phyloP scores from a whole-genome alignment of 805 yeast species.

The Pichia insulana region DNA sequence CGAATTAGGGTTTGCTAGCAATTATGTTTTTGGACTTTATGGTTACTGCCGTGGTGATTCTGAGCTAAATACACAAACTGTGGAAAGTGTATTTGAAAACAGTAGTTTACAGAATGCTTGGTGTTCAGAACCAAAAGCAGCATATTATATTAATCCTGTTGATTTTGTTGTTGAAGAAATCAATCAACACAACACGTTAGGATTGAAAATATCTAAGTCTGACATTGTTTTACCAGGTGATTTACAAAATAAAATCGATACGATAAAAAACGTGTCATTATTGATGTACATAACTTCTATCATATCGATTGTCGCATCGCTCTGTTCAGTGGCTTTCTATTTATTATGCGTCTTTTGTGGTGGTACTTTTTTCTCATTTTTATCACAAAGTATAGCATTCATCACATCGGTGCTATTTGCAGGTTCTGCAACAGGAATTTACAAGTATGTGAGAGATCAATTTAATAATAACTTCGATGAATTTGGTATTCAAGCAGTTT shows the following conservation, averaged over 20 bases:
- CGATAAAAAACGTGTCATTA: constrained; percentile 40
- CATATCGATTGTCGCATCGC: constrained; percentile 38
- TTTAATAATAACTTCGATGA: constrained; percentile 39
- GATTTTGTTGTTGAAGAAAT: constrained; percentile 16
- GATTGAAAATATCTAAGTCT: constrained; percentile 11
- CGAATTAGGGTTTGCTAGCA: constrained; percentile 34
- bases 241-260: constrained; percentile 36
- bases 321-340: constrained; percentile 34
- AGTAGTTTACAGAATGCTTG: constrained; percentile 27
- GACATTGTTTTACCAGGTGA: constrained; percentile 45
- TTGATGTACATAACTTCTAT: constrained; percentile 52
- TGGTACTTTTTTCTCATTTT: constrained; percentile 13
- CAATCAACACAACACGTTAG: constrained; percentile 6
- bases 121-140: constrained; percentile 48
- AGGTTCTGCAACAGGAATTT: constrained; percentile 48
- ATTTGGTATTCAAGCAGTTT: constrained; percentile 47
- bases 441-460: constrained; percentile 36
- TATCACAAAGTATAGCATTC: constrained; percentile 22
- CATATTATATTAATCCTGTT: constrained; percentile 50
- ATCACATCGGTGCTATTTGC: constrained; percentile 14
- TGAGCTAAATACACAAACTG: constrained; percentile 10
- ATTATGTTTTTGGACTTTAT: constrained; percentile 52
- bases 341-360: constrained; percentile 27
- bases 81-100: constrained; percentile 10
- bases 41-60: constrained; percentile 48